Evolutionary conservation across 75 land plant genomes (phyloP).

Genomic region (Pinus albicaulis): DNA sequence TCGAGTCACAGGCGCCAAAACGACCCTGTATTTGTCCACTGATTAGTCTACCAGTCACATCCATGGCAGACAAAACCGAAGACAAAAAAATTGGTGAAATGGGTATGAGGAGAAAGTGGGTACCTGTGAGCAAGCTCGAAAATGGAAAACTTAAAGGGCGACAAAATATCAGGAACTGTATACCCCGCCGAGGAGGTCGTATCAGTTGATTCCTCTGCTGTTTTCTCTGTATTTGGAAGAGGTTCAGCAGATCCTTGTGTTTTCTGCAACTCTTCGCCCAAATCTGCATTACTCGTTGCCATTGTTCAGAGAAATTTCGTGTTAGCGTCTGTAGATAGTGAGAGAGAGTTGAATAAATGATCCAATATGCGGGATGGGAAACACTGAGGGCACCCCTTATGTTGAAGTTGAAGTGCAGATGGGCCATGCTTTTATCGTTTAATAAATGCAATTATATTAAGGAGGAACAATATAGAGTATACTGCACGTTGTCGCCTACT

Average conservation of each 20-base stretch:
- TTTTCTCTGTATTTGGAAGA: not conserved
- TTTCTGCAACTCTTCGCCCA: no score
- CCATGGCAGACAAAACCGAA: not conserved
- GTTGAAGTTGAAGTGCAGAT: no score
- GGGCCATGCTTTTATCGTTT: no score
- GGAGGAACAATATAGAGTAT: no score
- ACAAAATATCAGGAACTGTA: not conserved
- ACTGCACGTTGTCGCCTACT: no score
- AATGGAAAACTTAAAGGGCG: conserved; percentile 1
- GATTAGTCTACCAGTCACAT: not conserved
- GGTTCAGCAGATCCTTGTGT: not conserved
- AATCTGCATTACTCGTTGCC: not conserved
- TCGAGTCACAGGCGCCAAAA: conserved; percentile 32
- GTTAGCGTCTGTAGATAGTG: no score
- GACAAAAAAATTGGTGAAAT: not conserved
- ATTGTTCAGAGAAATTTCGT: not conserved
- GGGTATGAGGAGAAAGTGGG: no score
- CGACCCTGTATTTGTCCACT: conserved; percentile 17
- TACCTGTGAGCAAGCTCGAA: conserved; percentile 15
- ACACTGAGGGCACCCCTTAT: no score
- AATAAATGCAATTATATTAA: no score
- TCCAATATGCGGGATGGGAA: no score
- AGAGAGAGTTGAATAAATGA: no score
- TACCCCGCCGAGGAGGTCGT: not conserved
- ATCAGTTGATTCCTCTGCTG: not conserved